phyloP scores from a whole-genome alignment of 192 early-diverging fungal genomes.

The Entomortierella chlamydospora region DNA sequence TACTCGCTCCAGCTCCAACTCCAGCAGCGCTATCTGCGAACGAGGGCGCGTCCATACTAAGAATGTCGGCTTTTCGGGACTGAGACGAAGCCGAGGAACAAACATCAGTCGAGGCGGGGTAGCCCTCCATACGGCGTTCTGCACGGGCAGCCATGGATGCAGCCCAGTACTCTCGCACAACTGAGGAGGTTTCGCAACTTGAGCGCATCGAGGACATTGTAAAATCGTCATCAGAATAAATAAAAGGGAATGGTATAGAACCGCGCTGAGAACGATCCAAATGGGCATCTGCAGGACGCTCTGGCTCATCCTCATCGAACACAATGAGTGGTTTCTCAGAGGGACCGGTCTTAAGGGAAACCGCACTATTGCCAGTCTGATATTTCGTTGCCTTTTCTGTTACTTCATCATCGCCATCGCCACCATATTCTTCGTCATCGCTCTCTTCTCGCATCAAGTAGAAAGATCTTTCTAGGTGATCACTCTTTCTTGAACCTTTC shows the following conservation, averaged over 20 bases:
- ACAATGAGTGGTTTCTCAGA: background rate
- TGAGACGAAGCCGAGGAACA: slow-evolving; percentile 23
- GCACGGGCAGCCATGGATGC: slow-evolving; percentile 47
- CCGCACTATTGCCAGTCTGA: background rate
- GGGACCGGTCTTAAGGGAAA: background rate
- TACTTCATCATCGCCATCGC: background rate
- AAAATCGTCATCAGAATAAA: slow-evolving; percentile 11
- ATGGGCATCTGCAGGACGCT: slow-evolving; percentile 9
- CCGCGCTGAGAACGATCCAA: background rate
- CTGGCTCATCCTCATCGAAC: background rate
- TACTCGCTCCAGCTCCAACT: background rate
- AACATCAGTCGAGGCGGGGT: no score
- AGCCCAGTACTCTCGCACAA: slow-evolving; percentile 44
- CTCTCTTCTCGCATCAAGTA: slow-evolving; percentile 22
- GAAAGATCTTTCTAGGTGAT: background rate
- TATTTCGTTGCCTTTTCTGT: background rate
- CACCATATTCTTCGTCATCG: slow-evolving; percentile 13
- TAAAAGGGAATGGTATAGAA: background rate
- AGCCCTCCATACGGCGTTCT: slow-evolving; percentile 11
- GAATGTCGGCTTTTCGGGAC: slow-evolving; percentile 45
- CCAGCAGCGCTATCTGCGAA: background rate
- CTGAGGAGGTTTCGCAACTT: slow-evolving; percentile 26
- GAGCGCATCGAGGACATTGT: slow-evolving; percentile 34
- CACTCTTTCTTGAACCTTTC: slow-evolving; percentile 10
- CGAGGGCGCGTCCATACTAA: slow-evolving; percentile 10